Evolutionary conservation across 2,329 filamentous ascomycete species (phyloP), one percentile per base, ranked within the genome.

Genomic region (Talaromyces sp.): DNA sequence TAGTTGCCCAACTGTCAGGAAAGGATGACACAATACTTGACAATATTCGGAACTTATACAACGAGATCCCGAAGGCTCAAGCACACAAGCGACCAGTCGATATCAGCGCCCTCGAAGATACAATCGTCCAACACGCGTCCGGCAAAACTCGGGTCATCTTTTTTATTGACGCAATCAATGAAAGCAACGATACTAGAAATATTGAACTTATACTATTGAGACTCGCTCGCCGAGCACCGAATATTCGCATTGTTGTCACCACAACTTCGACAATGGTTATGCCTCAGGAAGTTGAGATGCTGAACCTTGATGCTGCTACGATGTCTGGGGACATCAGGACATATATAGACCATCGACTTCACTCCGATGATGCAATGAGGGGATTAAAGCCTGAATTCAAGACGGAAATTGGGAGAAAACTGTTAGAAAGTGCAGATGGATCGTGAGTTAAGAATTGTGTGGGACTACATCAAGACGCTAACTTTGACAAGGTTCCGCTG

Each of bases 161-260:
- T 17, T 43, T 61, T 2, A 39, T 62, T 19, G 60, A 62, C 35
- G 60, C 58, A 33, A 47, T 60, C 14, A 61, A 62, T n/a, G 60
- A 62, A 43, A 61, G 60, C 29, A 39, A 47, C 10, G 50, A 61
- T 11, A 30, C 20, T 22, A 49, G 55, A 4, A 11, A 22, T 19
- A 54, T 61, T 10, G 56, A 62, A 27, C 10, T 4, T 1, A 56
- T 44, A 19, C 54, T 62, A 13, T 37, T 60, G 4, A 49, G 32
- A 36, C 44, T 62, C n/a, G 52, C 58, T 3, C 41, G 36, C 2
- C 10, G 36, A 5, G 50, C 50, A 3, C 9, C 35, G 3, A 62
- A 58, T 35, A 51, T 62, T 37, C 58, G 52, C 4, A 53, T 62
- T 16, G 24, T 62, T n/a, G 39, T 61, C 6, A 61, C 58, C 3